Conservation (phyloP, 2,329 filamentous ascomycete species). For the Parafenestella ontariensis region DNA sequence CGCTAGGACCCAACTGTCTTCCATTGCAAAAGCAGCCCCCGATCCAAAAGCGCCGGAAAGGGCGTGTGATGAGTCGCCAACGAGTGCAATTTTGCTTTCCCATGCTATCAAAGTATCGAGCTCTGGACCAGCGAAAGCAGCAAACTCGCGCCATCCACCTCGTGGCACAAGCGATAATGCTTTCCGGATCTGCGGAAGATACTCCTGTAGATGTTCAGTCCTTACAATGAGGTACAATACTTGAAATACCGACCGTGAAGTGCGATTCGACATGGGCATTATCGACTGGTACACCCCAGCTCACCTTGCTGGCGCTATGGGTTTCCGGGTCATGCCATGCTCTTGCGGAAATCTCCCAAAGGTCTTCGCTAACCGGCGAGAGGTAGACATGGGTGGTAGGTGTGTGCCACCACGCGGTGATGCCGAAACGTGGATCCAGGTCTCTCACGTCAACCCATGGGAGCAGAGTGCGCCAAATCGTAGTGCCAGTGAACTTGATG, state of each 20-base stretch:
- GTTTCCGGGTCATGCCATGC: conserved; percentile 43
- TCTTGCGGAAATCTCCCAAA: conserved; percentile 51
- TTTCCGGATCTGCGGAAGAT: conserved; percentile 51
- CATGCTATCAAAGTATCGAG: conserved; percentile 51
- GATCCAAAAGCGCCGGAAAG: conserved; percentile 58
- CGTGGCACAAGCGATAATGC: conserved; percentile 49
- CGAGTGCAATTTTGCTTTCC: conserved; percentile 53
- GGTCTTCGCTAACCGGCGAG: conserved; percentile 42
- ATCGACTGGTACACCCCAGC: conserved; percentile 49
- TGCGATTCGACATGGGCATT: conserved; percentile 49
- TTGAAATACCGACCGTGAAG: conserved; percentile 37
- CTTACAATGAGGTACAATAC: neutral
- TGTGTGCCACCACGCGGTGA: conserved; percentile 56
- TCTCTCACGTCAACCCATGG: conserved; percentile 38
- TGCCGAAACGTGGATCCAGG: conserved; percentile 42
- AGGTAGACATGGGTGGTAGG: conserved; percentile 53
- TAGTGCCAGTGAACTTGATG: conserved; percentile 59
- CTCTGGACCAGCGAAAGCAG: conserved; percentile 57
- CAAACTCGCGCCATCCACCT: conserved; percentile 56
- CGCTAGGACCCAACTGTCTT: conserved; percentile 56
- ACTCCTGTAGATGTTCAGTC: conserved; percentile 41
- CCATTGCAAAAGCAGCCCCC: conserved; percentile 55
- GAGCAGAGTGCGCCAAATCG: conserved; percentile 57
- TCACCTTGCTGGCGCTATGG: conserved; percentile 39
- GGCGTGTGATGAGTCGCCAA: conserved; percentile 64